phyloP scores from a whole-genome alignment of 129 eudicot genomes.

The Artemisia tridentata region DNA sequence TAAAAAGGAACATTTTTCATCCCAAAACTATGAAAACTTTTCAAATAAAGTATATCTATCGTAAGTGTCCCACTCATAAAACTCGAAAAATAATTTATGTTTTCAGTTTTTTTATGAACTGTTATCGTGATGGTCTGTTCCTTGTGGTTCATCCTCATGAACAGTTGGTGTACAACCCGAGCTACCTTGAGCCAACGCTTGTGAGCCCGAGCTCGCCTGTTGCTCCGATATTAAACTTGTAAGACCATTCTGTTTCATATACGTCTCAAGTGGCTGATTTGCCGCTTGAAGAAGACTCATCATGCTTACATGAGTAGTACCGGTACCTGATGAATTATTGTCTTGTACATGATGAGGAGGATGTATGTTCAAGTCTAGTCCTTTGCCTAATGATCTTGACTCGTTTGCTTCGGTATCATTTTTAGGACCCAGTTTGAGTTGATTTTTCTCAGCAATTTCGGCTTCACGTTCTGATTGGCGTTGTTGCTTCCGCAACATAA shows the following conservation, averaged over 20 bases:
- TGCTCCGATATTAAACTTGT: conserved; percentile 68
- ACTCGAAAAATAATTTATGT: conserved; percentile 7
- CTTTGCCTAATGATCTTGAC: conserved; percentile 33
- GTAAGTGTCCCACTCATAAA: background rate
- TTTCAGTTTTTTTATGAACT: conserved; percentile 14
- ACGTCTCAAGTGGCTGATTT: conserved; percentile 64
- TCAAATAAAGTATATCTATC: conserved; percentile 9
- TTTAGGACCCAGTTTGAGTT: conserved; percentile 39
- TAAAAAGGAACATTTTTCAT: conserved; percentile 18
- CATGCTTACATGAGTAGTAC: conserved; percentile 56
- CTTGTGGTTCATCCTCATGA: conserved; percentile 44
- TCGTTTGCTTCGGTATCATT: conserved; percentile 50
- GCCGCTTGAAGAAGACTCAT: conserved; percentile 84
- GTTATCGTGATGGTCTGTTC: conserved; percentile 35
- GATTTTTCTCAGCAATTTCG: conserved; percentile 58
- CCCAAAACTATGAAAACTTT: conserved; percentile 22
- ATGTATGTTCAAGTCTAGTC: conserved; percentile 56
- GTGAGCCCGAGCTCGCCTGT: conserved; percentile 59
- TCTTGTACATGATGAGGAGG: conserved; percentile 52
- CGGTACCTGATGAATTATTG: conserved; percentile 1
- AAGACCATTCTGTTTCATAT: conserved; percentile 80
- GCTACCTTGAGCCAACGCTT: conserved; percentile 41
- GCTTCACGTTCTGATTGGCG: conserved; percentile 96
- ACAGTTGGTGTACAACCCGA: conserved; percentile 26
- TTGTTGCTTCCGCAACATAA: conserved; percentile 86